Percentiles rank a stretch among this genome's conserved stretches.
These are phyloP conservation scores for Penicillium steckii DNA, from an alignment of 495 filamentous ascomycete species.

Conservation along the genomic window DNA sequence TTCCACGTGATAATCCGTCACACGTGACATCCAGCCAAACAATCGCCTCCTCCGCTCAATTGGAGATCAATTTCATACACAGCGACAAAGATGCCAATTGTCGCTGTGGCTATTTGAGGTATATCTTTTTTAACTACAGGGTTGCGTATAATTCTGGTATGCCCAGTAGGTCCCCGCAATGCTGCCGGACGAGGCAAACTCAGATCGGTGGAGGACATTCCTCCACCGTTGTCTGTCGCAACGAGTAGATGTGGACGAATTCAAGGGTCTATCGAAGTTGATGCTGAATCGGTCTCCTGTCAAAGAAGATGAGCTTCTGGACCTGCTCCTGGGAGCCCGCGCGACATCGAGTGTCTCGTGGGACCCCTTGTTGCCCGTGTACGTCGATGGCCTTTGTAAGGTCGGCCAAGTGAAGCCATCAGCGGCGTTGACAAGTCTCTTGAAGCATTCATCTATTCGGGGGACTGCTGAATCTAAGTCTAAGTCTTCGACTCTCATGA, in stretches of 20 bases:
- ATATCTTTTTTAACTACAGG: neutral
- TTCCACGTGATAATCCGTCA: neutral
- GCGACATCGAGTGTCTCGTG: constrained; percentile 46
- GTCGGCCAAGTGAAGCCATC: constrained; percentile 52
- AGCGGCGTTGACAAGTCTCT: constrained; percentile 56
- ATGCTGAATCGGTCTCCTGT: constrained; percentile 33
- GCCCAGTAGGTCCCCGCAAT: constrained; percentile 11
- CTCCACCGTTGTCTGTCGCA: constrained; percentile 42
- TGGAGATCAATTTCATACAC: constrained; percentile 13
- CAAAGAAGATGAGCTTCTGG: constrained; percentile 47
- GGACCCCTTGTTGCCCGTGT: constrained; percentile 64
- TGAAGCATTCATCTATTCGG: constrained; percentile 54
- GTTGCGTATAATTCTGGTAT: constrained; percentile 5
- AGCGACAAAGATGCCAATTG: neutral
- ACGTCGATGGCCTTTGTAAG: constrained; percentile 60
- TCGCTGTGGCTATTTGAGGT: neutral
- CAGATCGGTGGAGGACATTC: constrained; percentile 46
- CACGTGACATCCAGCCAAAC: constrained; percentile 15
- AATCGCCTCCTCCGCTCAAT: constrained; percentile 18
- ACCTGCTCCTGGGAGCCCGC: constrained; percentile 58
- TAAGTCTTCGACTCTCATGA: constrained; percentile 37
- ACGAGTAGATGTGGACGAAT: constrained; percentile 44
- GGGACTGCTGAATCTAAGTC: constrained; percentile 23
- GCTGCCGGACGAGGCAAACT: constrained; percentile 23
- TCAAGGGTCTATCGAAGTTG: constrained; percentile 37